phyloP scores from a whole-genome alignment of 2,329 filamentous ascomycete species.

The Ascochyta fabae region DNA sequence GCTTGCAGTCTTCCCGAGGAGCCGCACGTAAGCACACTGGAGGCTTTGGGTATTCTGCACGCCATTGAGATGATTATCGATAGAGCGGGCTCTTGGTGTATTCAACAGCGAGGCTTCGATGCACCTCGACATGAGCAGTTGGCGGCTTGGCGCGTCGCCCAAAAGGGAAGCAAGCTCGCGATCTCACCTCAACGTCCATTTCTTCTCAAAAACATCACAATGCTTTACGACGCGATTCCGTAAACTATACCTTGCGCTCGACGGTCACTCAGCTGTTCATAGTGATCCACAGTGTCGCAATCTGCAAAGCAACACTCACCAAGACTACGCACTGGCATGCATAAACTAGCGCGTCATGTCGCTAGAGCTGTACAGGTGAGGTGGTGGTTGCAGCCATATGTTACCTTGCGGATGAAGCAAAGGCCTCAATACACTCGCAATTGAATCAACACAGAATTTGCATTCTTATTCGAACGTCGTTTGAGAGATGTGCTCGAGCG shows the following conservation, averaged over 20 bases:
- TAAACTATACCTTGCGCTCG: background rate
- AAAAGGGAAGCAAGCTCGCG: background rate
- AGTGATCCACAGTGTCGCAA: too few species aligned
- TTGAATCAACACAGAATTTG: too few species aligned
- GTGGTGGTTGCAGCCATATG: background rate
- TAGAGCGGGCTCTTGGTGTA: conserved; percentile 16
- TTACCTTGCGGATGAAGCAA: background rate
- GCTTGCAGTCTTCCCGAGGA: conserved; percentile 15
- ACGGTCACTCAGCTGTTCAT: too few species aligned
- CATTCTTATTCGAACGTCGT: background rate
- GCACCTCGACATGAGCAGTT: background rate
- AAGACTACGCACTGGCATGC: background rate
- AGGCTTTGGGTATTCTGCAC: conserved; percentile 22
- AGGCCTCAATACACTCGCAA: background rate
- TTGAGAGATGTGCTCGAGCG: background rate
- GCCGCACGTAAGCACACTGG: conserved; percentile 11
- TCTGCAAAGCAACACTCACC: background rate
- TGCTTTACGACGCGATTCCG: background rate
- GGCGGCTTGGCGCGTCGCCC: conserved; percentile 2
- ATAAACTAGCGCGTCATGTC: background rate
- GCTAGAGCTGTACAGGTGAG: background rate
- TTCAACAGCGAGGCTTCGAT: conserved; percentile 11
- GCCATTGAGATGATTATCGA: conserved; percentile 26
- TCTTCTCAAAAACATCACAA: background rate
- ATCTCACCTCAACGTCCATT: conserved; percentile 1